phyloP scores from a whole-genome alignment of 352 stramenopile genomes.

The Pythium phragmitis region DNA sequence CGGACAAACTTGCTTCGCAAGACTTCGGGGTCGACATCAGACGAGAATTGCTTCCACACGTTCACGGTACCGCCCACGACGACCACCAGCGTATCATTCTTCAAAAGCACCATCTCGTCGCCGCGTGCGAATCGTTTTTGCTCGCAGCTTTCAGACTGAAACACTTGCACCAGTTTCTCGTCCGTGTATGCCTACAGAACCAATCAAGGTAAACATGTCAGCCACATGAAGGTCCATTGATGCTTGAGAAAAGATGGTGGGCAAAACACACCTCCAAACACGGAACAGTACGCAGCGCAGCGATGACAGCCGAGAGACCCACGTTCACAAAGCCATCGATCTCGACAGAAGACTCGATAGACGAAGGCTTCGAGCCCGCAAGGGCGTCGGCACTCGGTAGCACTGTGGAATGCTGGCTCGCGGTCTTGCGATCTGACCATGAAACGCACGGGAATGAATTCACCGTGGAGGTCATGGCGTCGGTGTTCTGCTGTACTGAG shows the following conservation, averaged over 20 bases:
- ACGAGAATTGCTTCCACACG: neutral
- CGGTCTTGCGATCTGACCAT: neutral
- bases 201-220: neutral
- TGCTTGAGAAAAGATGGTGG: neutral
- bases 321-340: neutral
- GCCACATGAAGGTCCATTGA: neutral
- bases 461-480: neutral
- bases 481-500: too few species aligned
- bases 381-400: neutral
- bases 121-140: neutral
- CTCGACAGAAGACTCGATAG: neutral
- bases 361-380: too few species aligned
- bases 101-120: neutral
- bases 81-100: neutral
- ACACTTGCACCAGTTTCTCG: conserved; percentile 1
- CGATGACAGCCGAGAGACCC: neutral
- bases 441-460: neutral
- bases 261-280: conserved; percentile 6
- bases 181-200: neutral
- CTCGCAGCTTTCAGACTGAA: neutral
- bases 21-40: neutral
- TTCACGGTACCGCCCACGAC: neutral
- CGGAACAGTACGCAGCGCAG: conserved; percentile 1
- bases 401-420: neutral
- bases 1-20: neutral